Evolutionary conservation across 139 green algal genomes (phyloP), one percentile per base, ranked within the genome.

Genomic region (Eudorina sp.): DNA sequence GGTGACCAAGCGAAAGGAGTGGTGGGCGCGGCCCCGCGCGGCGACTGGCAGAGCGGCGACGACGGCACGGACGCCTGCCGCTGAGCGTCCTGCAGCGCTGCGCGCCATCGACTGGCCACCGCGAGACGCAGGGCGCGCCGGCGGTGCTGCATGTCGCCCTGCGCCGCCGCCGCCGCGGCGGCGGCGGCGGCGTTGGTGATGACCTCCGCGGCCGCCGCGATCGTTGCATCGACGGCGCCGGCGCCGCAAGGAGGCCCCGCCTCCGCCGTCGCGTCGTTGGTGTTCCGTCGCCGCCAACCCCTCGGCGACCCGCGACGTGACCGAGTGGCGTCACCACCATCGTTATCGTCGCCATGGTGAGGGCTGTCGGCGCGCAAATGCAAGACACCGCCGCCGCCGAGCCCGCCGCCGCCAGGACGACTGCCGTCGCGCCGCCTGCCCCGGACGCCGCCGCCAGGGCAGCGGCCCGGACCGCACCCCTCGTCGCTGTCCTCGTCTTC

Each of bases 31-130:
- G 53, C 78, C 27, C 38, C 55, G 13, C 38, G 38, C 0, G 78
- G 78, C 27, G 80, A 64, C 31, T n/a, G 40, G 40, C 58, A 8
- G 40, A 34, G 40, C 14, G 79, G 79, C 55, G 79, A 70, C 2
- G 60, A 29, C 18, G 80, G 80, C 29, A 51, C 6, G 0, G 80
- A 86, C 19, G 60, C 60, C 60, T 38, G 53, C 13, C 60, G 62
- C 18, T 62, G 40, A 5, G 80, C 80, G 62, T 86, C 80, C 60
- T 86, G 80, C 80, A 86, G 58, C 27, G 80, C 80, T 2, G 80
- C 80, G 1, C 80, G 60, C 80, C 80, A 86, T 27, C 43, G 60
- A 43, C 80, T 77, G 11, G 80, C 80, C 14, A 86, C 80, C 13
- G 80, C 80, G 18, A 40, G 6, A 0, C 62, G 60, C 41, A 86